A percentile compares a stretch with the other conserved stretches of the same genome.
Evolutionary conservation across 352 stramenopile species (phyloP).

Genomic region (Globisporangium paroecandrum): DNA sequence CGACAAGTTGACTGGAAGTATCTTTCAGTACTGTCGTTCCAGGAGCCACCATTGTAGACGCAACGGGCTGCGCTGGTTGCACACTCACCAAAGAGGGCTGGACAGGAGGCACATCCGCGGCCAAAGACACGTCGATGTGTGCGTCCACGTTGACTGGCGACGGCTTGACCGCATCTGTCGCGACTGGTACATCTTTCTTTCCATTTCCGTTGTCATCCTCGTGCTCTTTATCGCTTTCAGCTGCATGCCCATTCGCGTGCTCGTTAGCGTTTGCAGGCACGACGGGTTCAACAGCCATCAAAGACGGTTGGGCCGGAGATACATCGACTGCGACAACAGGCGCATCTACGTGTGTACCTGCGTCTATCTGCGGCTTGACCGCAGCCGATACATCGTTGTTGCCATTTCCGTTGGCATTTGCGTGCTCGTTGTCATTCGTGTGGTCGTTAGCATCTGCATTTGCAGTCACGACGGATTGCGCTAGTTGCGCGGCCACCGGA

Average conservation of each 20-base stretch:
- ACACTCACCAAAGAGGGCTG: neutral
- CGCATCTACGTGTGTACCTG: neutral
- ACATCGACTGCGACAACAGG: neutral
- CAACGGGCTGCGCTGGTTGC: neutral
- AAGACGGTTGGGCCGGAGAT: neutral
- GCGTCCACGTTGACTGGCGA: neutral
- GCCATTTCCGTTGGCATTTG: neutral
- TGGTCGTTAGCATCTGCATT: neutral
- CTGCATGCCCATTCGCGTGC: too few relatives aligned
- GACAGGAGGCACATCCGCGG: neutral
- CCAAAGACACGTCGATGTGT: neutral
- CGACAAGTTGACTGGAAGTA: neutral
- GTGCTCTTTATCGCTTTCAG: neutral
- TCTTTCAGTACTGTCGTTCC: neutral
- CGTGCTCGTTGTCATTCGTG: neutral
- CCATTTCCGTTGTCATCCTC: neutral
- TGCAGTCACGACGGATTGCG: neutral
- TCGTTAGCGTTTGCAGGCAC: neutral
- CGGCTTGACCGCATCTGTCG: neutral
- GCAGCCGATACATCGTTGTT: neutral
- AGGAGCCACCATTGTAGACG: neutral
- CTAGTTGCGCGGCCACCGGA: neutral
- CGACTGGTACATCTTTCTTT: neutral
- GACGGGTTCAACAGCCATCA: neutral
- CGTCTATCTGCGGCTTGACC: neutral